Evolutionary conservation across 2,329 filamentous ascomycete species (phyloP).

Genomic region (Epichloe elymi): DNA sequence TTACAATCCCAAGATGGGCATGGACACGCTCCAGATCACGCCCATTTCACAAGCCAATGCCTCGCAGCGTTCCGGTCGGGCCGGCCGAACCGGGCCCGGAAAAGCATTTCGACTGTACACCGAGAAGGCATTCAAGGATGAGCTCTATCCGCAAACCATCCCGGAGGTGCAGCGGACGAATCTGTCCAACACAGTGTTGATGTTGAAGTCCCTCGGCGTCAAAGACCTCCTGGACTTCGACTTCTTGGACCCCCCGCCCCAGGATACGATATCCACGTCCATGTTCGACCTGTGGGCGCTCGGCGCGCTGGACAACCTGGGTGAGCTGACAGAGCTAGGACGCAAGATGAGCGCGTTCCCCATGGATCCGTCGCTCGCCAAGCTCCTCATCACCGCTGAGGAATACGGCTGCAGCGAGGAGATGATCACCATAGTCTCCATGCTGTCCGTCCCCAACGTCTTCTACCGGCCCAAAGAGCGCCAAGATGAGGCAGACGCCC

Average conservation of each 20-base stretch:
- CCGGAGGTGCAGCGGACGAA: constrained; percentile 97
- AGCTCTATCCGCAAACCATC: constrained; percentile 92
- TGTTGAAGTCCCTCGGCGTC: constrained; percentile 89
- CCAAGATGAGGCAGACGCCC: constrained; percentile 89
- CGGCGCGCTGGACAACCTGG: constrained; percentile 84
- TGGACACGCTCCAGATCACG: constrained; percentile 97
- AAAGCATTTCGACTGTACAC: constrained; percentile 93
- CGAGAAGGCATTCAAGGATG: constrained; percentile 87
- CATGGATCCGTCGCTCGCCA: constrained; percentile 93
- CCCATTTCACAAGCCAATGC: constrained; percentile 96
- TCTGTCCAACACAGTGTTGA: constrained; percentile 82
- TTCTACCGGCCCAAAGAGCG: constrained; percentile 96
- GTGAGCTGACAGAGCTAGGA: constrained; percentile 77
- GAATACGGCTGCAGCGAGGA: constrained; percentile 92
- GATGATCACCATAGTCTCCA: constrained; percentile 95
- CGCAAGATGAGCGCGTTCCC: constrained; percentile 93
- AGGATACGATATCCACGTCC: constrained; percentile 94
- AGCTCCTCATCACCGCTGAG: constrained; percentile 82
- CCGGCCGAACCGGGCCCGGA: constrained; percentile 85
- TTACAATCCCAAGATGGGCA: constrained; percentile 97
- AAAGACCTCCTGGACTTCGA: constrained; percentile 93
- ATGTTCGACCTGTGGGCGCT: constrained; percentile 96
- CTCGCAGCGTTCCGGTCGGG: constrained; percentile 83
- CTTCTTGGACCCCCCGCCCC: constrained; percentile 97
- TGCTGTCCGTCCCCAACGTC: constrained; percentile 92